phyloP scores from a whole-genome alignment of 1,284 basidiomycete genomes.

The Coniferiporia sulphurascens region DNA sequence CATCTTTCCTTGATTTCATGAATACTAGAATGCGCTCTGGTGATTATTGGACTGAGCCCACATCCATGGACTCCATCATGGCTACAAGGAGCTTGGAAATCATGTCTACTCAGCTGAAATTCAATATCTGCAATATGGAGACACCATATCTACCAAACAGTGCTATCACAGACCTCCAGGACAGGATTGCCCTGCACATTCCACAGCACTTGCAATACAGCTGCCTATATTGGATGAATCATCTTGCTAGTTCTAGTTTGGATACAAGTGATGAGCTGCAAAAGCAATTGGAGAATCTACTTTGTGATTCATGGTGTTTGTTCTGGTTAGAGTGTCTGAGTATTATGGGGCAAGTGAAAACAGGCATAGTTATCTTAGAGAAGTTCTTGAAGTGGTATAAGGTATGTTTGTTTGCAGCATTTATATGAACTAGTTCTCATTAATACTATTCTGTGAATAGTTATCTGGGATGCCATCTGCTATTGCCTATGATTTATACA shows the following conservation, averaged over 20 bases:
- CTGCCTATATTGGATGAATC: constrained; percentile 25
- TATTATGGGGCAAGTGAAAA: background rate
- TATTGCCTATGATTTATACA: background rate
- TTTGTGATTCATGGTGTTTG: background rate
- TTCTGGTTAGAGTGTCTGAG: too few relatives aligned
- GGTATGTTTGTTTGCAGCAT: background rate
- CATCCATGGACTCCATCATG: background rate
- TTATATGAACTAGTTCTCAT: background rate
- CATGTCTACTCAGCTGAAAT: constrained; percentile 25
- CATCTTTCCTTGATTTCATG: constrained; percentile 6
- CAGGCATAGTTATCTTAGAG: background rate
- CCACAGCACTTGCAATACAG: constrained; percentile 24
- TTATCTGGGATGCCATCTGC: too few relatives aligned
- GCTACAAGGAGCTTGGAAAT: constrained; percentile 4
- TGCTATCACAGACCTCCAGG: too few relatives aligned
- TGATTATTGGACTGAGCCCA: background rate
- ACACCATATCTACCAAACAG: too few relatives aligned
- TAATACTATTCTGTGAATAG: background rate
- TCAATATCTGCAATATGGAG: constrained; percentile 30
- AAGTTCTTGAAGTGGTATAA: background rate
- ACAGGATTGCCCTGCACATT: constrained; percentile 20
- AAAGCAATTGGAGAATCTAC: background rate
- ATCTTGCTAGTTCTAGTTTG: too few relatives aligned
- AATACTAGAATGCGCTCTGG: background rate
- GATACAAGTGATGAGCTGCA: background rate